Evolutionary conservation across 2,329 filamentous ascomycete genomes (phyloP).

Genomic region (Exophiala aquamarina): DNA sequence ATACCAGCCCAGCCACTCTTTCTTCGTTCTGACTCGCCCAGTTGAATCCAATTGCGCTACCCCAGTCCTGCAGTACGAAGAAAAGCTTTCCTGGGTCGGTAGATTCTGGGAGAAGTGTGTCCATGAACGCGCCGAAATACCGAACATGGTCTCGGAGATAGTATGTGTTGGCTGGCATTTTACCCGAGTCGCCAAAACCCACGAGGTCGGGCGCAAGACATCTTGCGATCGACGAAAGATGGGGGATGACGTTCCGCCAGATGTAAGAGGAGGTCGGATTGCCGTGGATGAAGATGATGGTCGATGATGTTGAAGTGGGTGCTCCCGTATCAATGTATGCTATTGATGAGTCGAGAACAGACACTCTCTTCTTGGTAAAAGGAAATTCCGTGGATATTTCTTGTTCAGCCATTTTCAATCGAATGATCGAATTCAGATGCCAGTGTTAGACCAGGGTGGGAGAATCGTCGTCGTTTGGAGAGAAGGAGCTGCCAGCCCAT

Average conservation of each 20-base stretch:
- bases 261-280: conserved; percentile 7
- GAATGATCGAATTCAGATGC: no score
- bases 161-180: no score
- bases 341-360: no score
- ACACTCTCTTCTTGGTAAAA: no score
- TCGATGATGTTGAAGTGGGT: not conserved
- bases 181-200: not conserved
- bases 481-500: no score
- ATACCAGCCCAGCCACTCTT: not conserved
- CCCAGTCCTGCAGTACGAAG: conserved; percentile 4
- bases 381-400: conserved; percentile 4
- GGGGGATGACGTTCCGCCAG: conserved; percentile 7
- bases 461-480: no score
- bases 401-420: not conserved
- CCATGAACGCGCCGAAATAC: no score
- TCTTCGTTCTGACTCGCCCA: conserved; percentile 1
- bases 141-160: no score
- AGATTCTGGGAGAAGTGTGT: no score
- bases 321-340: no score
- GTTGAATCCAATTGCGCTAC: conserved; percentile 1
- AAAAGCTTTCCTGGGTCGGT: not conserved
- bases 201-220: not conserved
- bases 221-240: not conserved
- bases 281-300: conserved; percentile 2
- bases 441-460: no score